A percentile compares a stretch with the other conserved stretches of the same genome.
Conservation (phyloP, 164 flowering plant species). For the Vitis vinifera region DNA sequence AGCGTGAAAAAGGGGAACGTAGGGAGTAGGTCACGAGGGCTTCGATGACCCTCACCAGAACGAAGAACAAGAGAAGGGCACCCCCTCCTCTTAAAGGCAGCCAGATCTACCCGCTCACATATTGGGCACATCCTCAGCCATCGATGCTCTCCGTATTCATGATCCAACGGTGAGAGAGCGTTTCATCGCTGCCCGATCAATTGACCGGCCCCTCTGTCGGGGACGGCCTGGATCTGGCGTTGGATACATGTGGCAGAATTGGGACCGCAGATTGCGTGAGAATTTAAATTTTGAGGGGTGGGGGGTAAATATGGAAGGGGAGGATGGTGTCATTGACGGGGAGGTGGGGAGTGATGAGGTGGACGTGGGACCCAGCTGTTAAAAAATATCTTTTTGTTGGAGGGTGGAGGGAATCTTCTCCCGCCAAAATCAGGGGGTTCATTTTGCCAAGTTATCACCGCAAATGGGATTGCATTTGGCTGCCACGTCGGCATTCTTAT, state of each 20-base stretch:
- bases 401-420: conserved; percentile 18
- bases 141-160: background rate
- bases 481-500: background rate
- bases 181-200: conserved; percentile 16
- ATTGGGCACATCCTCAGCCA: background rate
- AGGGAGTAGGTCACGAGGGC: conserved; percentile 16
- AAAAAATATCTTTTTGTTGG: conserved; percentile 16
- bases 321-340: conserved; percentile 12
- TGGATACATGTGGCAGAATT: conserved; percentile 14
- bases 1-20: no score
- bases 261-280: conserved; percentile 1
- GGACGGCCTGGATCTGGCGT: conserved; percentile 16
- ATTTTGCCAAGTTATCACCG: conserved; percentile 14
- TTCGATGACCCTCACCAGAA: conserved; percentile 17
- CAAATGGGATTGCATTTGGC: background rate
- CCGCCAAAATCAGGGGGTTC: conserved; percentile 13
- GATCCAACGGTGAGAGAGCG: conserved; percentile 13
- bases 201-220: conserved; percentile 31
- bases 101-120: conserved; percentile 28
- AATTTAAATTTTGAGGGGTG: conserved; percentile 13
- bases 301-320: conserved; percentile 12
- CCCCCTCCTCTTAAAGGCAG: conserved; percentile 31
- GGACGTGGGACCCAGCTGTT: conserved; percentile 8
- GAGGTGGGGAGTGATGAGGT: conserved; percentile 17
- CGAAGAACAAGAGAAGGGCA: conserved; percentile 18